Evolutionary conservation across 2,329 filamentous ascomycete species (phyloP), one percentile per base, ranked within the genome.

Genomic region (Sporothrix mexicana): DNA sequence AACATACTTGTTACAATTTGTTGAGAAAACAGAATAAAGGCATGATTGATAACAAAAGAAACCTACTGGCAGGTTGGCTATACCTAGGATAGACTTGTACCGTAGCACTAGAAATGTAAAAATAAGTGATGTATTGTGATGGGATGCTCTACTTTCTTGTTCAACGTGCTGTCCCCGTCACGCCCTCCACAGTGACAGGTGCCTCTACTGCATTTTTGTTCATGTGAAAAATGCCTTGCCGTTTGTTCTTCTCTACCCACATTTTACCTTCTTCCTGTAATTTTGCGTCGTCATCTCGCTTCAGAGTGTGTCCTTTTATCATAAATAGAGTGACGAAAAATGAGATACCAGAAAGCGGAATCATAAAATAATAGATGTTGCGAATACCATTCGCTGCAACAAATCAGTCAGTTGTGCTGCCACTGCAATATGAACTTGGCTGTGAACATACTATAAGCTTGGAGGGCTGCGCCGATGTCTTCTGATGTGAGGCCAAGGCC

Each of bases 301-400:
- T 61, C 8, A 61, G 9, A n/a, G 57, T 61, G 23, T 61, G 57
- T 2, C 57, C 57, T 23, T 61, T 61, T 10, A 61, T 61, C 23
- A 61, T 36, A 12, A 61, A 41, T 17, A 61, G 30, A 17, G 57
- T 61, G 23, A 61, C 57, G 17, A 61, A 61, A n/a, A 61, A 61
- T 2, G 57, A 61, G 4, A 61, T 61, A 1, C 57, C 57, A 12
- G 57, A 61, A 17, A 61, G 23, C 8, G 57, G 57, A 61, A 61
- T 61, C 57, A 61, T 36, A 15, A 61, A 61, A 30, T 61, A 61
- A 13, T 61, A 61, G 15, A 61, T 61, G 8, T 61, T 61, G 23
- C 55, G 20, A 7, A 61, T 61, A 61, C 57, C 57, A 15, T 61
- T 61, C 4, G 57, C 57, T 61, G 25, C n/a, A 3, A n/a, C 49